These are phyloP conservation scores for Aureobasidium sp. DNA, from an alignment of 2,329 filamentous ascomycete genomes.

Conservation along the genomic window DNA sequence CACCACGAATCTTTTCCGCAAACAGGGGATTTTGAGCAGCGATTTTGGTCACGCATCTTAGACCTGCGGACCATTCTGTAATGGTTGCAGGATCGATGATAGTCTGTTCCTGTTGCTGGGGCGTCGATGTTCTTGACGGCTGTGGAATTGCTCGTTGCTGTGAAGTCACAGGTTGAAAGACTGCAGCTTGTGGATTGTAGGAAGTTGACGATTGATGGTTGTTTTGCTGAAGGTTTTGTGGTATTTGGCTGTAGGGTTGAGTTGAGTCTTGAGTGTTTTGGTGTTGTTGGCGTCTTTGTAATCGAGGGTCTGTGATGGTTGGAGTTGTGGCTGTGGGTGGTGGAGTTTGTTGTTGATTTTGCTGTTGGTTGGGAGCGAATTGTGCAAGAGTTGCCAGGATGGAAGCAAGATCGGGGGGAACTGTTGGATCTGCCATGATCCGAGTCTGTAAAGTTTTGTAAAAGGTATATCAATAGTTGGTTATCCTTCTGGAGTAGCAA, in stretches of 20 bases:
- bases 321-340: neutral
- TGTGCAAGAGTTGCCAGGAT: conserved; percentile 28
- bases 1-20: conserved; percentile 31
- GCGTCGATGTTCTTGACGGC: neutral
- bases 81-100: conserved; percentile 40
- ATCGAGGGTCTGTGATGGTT: conserved; percentile 15
- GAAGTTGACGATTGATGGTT: neutral
- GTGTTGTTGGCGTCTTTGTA: neutral
- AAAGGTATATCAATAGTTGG: neutral
- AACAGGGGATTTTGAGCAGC: conserved; percentile 37
- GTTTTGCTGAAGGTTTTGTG: neutral
- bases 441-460: neutral
- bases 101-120: neutral
- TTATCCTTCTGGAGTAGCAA: neutral
- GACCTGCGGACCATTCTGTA: conserved; percentile 38
- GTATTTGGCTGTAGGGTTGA: neutral
- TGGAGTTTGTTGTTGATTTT: conserved; percentile 4
- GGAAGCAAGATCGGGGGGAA: conserved; percentile 23
- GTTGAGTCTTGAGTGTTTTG: neutral
- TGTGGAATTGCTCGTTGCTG: neutral
- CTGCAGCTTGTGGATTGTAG: conserved; percentile 3
- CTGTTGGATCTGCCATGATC: conserved; percentile 23
- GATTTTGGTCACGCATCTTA: conserved; percentile 40
- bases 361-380: conserved; percentile 14
- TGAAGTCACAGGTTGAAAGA: neutral